These are phyloP conservation scores for Exophiala spinifera DNA, from an alignment of 2,329 filamentous ascomycete genomes.

Conservation along the genomic window DNA sequence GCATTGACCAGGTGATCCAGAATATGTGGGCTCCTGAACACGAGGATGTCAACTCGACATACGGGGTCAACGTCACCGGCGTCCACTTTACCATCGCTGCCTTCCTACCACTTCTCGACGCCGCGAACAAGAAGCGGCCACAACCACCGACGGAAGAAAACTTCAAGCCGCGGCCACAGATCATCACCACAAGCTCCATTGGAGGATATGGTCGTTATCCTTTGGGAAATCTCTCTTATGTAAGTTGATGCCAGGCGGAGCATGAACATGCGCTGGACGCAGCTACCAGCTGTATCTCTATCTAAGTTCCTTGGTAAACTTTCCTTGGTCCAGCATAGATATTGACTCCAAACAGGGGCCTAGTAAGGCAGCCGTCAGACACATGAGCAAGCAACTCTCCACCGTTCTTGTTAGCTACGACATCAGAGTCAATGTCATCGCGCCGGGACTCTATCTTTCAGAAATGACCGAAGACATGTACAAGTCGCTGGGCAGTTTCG, in stretches of 20 bases:
- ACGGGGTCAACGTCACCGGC: constrained; percentile 38
- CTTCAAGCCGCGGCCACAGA: constrained; percentile 39
- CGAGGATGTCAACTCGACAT: constrained; percentile 36
- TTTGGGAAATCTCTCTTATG: constrained; percentile 44
- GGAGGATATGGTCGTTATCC: constrained; percentile 43
- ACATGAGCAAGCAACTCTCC: constrained; percentile 50
- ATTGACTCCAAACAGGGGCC: neutral
- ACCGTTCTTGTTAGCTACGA: constrained; percentile 40
- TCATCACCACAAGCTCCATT: constrained; percentile 49
- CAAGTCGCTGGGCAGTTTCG: constrained; percentile 34
- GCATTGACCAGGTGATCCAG: constrained; percentile 36
- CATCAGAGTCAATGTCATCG: constrained; percentile 51
- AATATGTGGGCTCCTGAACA: constrained; percentile 33
- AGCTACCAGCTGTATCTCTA: neutral
- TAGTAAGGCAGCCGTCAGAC: constrained; percentile 46
- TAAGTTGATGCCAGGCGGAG: too few relatives aligned
- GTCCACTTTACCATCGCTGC: constrained; percentile 39
- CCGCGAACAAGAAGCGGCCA: constrained; percentile 40
- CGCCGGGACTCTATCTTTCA: constrained; percentile 56
- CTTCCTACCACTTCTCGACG: constrained; percentile 42
- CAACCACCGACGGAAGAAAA: constrained; percentile 31
- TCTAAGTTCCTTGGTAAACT: neutral
- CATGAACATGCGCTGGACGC: constrained; percentile 1
- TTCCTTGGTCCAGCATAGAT: neutral
- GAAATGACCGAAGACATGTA: constrained; percentile 58